phyloP scores from a whole-genome alignment of 129 eudicot species.

The Arctium minus region DNA sequence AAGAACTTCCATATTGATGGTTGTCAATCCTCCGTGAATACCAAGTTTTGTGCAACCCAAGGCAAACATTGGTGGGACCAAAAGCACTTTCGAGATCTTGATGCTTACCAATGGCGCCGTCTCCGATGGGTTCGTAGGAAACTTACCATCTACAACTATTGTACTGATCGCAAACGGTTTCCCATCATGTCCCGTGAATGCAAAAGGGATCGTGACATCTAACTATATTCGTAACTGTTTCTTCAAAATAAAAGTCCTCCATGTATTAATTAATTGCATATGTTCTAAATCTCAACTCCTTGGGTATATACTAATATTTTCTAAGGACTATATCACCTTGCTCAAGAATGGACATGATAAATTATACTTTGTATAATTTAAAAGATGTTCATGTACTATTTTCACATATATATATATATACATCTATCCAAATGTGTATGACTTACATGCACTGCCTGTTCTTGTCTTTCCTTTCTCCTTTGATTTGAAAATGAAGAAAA shows the following conservation, averaged over 20 bases:
- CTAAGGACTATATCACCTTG: too few species aligned
- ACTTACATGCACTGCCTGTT: too few species aligned
- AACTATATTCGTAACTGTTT: not conserved
- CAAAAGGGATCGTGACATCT: constrained; percentile 43
- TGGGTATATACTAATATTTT: too few species aligned
- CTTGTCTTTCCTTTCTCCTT: too few species aligned
- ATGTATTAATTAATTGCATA: too few species aligned
- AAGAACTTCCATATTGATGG: constrained; percentile 49
- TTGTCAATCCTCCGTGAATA: constrained; percentile 36
- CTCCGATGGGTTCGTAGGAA: constrained; percentile 47
- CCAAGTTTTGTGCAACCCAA: constrained; percentile 41
- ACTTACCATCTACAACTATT: constrained; percentile 47
- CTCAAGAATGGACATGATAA: not conserved
- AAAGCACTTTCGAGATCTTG: constrained; percentile 40
- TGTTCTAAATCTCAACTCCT: too few species aligned
- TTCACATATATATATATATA: too few species aligned
- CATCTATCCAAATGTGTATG: too few species aligned
- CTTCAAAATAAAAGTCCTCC: not conserved
- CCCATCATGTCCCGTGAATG: constrained; percentile 47
- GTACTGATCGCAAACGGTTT: constrained; percentile 38
- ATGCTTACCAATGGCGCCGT: constrained; percentile 40
- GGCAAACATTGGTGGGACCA: constrained; percentile 59
- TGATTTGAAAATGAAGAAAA: too few species aligned
- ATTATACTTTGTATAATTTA: too few species aligned
- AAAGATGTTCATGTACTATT: too few species aligned